Percentiles rank a stretch among this genome's conserved stretches.
Conservation (phyloP, 1,139 yeast genomes). For the Yamadazyma diospyri region DNA sequence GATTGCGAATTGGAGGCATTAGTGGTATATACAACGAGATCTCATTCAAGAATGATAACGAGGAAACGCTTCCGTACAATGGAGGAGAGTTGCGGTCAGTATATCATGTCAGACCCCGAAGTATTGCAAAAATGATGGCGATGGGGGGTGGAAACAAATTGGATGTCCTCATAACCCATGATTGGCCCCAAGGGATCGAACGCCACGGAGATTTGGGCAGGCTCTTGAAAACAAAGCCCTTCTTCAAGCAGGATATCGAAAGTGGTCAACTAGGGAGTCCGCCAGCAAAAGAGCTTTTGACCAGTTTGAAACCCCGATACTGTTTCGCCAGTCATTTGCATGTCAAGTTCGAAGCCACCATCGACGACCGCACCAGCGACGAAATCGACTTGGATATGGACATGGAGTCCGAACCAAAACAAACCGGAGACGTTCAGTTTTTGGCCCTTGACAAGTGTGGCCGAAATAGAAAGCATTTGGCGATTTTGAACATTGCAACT, state of each 20-base stretch:
- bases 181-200: constrained; percentile 89
- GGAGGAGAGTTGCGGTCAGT: constrained; percentile 47
- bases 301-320: constrained; percentile 53
- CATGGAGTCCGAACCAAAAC: constrained; percentile 7
- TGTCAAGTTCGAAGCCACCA: constrained; percentile 61
- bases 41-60: constrained; percentile 25
- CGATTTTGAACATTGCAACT: constrained; percentile 9
- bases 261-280: constrained; percentile 72
- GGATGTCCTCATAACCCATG: constrained; percentile 74
- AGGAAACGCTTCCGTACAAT: constrained; percentile 50
- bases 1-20: constrained; percentile 72
- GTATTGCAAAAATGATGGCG: constrained; percentile 52
- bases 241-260: constrained; percentile 60
- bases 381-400: constrained; percentile 25
- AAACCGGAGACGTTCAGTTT: constrained; percentile 47
- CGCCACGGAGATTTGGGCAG: constrained; percentile 52
- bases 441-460: constrained; percentile 81
- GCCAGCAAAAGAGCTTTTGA: constrained; percentile 54
- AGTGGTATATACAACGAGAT: constrained; percentile 75
- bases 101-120: constrained; percentile 73
- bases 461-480: constrained; percentile 12
- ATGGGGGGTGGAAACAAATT: constrained; percentile 17
- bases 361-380: constrained; percentile 11
- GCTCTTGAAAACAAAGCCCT: constrained; percentile 60
- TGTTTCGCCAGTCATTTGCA: constrained; percentile 95